Percentiles rank a stretch among this genome's conserved stretches.
Evolutionary conservation across 2,329 filamentous ascomycete genomes (phyloP).

Genomic region (Venturia carpophila): DNA sequence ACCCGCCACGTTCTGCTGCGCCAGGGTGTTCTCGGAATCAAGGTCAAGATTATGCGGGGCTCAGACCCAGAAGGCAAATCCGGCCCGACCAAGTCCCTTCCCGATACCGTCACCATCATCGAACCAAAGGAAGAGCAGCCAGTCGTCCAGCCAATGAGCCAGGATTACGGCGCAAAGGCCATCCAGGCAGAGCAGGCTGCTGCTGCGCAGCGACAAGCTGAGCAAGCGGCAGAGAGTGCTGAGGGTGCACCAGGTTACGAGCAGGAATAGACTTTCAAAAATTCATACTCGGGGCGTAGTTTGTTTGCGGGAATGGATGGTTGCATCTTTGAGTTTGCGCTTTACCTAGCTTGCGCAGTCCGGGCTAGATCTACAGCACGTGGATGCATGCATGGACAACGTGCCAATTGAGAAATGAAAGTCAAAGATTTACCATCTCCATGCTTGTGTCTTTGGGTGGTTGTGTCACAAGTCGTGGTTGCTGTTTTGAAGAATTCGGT

Average conservation of each 20-base stretch:
- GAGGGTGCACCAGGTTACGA: constrained; percentile 36
- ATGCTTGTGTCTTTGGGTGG: neutral
- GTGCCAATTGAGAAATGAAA: constrained; percentile 9
- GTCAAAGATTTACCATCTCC: neutral
- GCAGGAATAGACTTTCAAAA: constrained; percentile 17
- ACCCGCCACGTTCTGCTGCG: constrained; percentile 99
- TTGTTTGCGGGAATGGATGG: constrained; percentile 9
- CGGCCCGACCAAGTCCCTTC: constrained; percentile 92
- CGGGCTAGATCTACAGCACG: neutral
- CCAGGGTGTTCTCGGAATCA: constrained; percentile 99
- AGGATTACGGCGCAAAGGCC: constrained; percentile 97
- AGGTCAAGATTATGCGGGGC: constrained; percentile 99
- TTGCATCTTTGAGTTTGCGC: neutral
- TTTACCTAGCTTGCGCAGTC: neutral
- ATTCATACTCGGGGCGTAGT: neutral
- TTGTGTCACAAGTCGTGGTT: no score
- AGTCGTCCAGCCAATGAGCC: constrained; percentile 88
- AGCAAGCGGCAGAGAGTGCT: constrained; percentile 48
- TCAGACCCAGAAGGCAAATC: constrained; percentile 99
- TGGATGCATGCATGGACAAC: constrained; percentile 3
- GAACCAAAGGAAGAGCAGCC: constrained; percentile 99
- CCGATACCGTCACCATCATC: constrained; percentile 98
- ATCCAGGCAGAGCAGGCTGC: constrained; percentile 60
- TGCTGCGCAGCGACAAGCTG: constrained; percentile 50
- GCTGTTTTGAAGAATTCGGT: neutral